Conservation (phyloP, 345 rosid genomes). For the Aethionema arabicum region DNA sequence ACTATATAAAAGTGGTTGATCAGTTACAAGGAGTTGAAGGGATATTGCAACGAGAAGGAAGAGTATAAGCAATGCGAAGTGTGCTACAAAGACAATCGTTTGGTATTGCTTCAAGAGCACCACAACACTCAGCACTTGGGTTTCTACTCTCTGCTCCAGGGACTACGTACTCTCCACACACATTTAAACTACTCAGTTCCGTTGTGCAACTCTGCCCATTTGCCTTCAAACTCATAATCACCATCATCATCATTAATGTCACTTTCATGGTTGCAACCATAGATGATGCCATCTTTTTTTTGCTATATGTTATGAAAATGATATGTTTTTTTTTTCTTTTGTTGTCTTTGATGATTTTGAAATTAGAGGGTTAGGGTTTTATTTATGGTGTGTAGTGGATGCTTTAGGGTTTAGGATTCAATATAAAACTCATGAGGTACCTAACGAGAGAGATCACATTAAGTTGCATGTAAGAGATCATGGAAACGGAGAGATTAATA, state of each 20-base stretch:
- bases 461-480: slow-evolving; percentile 11
- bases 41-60: slow-evolving; percentile 69
- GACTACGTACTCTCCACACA: slow-evolving; percentile 68
- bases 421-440: slow-evolving; percentile 26
- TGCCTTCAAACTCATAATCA: slow-evolving; percentile 32
- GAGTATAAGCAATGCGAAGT: slow-evolving; percentile 63
- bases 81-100: slow-evolving; percentile 84
- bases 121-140: slow-evolving; percentile 59
- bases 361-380: not conserved
- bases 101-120: slow-evolving; percentile 57
- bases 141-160: slow-evolving; percentile 47
- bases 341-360: slow-evolving; percentile 10
- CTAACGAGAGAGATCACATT: slow-evolving; percentile 28
- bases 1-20: not conserved
- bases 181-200: slow-evolving; percentile 57
- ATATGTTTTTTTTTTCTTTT: not conserved
- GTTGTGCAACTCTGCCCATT: slow-evolving; percentile 53
- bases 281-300: slow-evolving; percentile 27
- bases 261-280: slow-evolving; percentile 25
- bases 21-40: slow-evolving; percentile 53
- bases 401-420: slow-evolving; percentile 6
- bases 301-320: not conserved
- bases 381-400: slow-evolving; percentile 4
- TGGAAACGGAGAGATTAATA: slow-evolving; percentile 1
- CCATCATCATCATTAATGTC: slow-evolving; percentile 33